Conservation (phyloP, 257 asterid species). For the Oldenlandia corymbosa region DNA sequence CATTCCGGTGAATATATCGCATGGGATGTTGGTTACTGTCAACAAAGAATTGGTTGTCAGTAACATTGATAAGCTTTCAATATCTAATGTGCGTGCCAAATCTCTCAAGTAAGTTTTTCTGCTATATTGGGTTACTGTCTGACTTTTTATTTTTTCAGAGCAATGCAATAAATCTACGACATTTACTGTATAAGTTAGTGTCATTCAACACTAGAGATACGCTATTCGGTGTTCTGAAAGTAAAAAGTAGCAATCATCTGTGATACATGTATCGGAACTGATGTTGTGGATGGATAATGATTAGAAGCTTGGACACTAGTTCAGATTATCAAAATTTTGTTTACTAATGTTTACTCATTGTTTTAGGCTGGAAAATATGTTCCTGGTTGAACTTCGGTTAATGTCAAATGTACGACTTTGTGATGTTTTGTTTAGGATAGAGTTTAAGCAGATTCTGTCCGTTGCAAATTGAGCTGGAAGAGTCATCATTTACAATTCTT, state of each 20-base stretch:
- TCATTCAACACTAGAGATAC: background rate
- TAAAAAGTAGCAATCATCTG: background rate
- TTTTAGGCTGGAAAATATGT: background rate
- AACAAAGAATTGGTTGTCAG: conserved; percentile 78
- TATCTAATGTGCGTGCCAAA: conserved; percentile 77
- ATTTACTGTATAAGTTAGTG: background rate
- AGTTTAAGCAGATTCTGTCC: no score
- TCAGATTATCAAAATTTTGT: background rate
- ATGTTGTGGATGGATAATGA: background rate
- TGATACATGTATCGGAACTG: background rate
- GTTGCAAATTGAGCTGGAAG: no score
- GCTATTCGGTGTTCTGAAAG: background rate
- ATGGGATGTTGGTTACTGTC: conserved; percentile 62
- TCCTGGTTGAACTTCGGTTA: background rate
- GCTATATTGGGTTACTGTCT: background rate
- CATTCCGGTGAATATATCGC: conserved; percentile 86
- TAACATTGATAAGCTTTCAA: conserved; percentile 92
- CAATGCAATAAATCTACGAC: background rate
- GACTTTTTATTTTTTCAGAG: background rate
- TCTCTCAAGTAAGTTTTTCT: conserved; percentile 59
- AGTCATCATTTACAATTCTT: no score
- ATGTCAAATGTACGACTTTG: background rate
- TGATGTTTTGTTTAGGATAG: background rate
- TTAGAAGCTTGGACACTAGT: background rate
- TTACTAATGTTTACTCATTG: background rate